Evolutionary conservation across 768 basidiomycete species (phyloP), one percentile per base, ranked within the genome.

Genomic region (Tylopilus plumbeoviolaceoides): DNA sequence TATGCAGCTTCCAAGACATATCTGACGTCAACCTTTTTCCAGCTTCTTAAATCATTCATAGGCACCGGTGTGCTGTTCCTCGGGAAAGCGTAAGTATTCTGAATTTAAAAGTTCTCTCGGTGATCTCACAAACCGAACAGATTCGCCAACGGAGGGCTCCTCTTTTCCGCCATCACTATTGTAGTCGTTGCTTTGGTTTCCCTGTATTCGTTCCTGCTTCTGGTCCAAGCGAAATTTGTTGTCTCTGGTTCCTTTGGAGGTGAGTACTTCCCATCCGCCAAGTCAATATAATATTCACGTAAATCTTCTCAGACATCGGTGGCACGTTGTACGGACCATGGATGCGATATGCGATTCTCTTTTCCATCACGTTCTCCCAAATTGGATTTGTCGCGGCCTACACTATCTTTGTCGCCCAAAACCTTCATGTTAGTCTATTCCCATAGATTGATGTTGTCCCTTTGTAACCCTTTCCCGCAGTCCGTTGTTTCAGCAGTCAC

Each of bases 1-100:
- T 7, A 9, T 57, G 14, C 43, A 23, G 7, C 23, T 48, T 18
- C 25, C 30, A 18, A 6, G 28, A 54, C 44, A 53, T 44, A 53
- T 39, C 23, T 44, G 28, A 55, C 44, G 25, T 4, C 11, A 17
- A 25, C 47, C 30, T 31, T n/a, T 28, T 17, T 38, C 55, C 36
- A 95, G 91, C 72, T 98, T 50, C 73, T 97, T 53, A 98, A 98
- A 71, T 84, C 89, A 1, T 98, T 98, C 62, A 84, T 98, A 44
- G 95, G 95, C 20, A 98, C 95, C 14, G 95, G 95, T 15, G 88
- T 99, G 10, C 69, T 99, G 33, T 98, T 99, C 74, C 79, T 99
- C 25, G 97, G 93, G 47, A 95, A 91, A 73, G 97, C 85, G 88
- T 93, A 69, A 63, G 45, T 58, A 9, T 18, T 44, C 14, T 39